Base-by-base conservation (phyloP, 2,329 filamentous ascomycete species). In the Monilinia aucupariae region DNA sequence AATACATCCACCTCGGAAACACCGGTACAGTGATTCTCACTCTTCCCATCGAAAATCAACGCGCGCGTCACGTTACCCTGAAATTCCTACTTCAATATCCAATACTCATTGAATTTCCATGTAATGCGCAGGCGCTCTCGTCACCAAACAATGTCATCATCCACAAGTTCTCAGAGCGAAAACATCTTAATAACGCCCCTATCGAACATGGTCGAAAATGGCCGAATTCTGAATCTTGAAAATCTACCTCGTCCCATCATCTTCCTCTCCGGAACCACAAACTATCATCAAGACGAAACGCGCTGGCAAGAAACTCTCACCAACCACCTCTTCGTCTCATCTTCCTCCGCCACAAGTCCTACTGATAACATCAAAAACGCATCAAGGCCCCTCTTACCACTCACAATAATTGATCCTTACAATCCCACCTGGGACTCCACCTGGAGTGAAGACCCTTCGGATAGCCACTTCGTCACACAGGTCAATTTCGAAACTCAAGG, bases 261-360 rank as follows among this genome's bases (percentile, higher is more conserved):
- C 64, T 88, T 87, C 72, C 79, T 86, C 8, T 83, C 84, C 0
- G 85, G 85, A 45, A 80, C 78, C 43, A 86, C 84, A 25, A 80
- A 66, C 27, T 55, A 34, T 49, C 25, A 41, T 4, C 34, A 47
- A 34, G 39, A 41, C 17, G 50, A 50, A 55, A 56, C 20, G 34
- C 65, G 12, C 48, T 66, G 39, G 52, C 64, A 41, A 66, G 61
- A 69, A 6, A 69, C 68, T 82, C 77, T 5, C 88, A 88, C 75
- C 97, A 97, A 2, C 97, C 85, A 9, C 3, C 71, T 88, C 22
- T 72, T 81, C 1, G 92, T 79, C 53, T 86, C 84, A 1, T 85
- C 82, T 74, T 97, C 94, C 94, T 94, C 97, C 2, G 93, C 94
- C 0, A 91, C 92, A 0, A 92, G 97, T 2, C 89, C 91, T 67